Evolutionary conservation across 2,329 filamentous ascomycete genomes (phyloP).

Genomic region (Tolypocladium sp.): DNA sequence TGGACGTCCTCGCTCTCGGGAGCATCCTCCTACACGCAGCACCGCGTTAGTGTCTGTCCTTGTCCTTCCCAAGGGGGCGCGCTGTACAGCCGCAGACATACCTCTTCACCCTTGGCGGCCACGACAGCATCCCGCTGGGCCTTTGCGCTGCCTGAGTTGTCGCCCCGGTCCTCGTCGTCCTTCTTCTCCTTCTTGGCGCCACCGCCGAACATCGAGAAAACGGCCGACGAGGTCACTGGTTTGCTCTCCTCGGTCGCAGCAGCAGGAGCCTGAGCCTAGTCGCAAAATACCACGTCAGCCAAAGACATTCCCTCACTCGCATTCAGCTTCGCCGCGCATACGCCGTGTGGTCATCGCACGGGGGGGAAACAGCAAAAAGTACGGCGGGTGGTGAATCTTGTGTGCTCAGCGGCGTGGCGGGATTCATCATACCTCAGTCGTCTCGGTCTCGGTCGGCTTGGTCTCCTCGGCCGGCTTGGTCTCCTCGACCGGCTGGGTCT

Average conservation of each 20-base stretch:
- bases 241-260: constrained; percentile 10
- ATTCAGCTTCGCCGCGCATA: background rate
- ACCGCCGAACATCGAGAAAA: constrained; percentile 98
- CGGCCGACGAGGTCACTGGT: constrained; percentile 49
- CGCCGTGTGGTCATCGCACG: background rate
- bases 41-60: constrained; percentile 1
- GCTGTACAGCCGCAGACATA: constrained; percentile 19
- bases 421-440: constrained; percentile 16
- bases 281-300: background rate
- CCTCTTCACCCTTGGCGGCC: constrained; percentile 48
- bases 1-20: constrained; percentile 88
- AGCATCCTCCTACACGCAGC: constrained; percentile 52
- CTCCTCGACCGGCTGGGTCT: constrained; percentile 23
- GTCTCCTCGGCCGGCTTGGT: constrained; percentile 7
- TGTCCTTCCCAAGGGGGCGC: background rate
- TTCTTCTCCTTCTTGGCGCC: constrained; percentile 97
- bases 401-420: background rate
- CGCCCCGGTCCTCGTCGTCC: constrained; percentile 70
- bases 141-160: constrained; percentile 84
- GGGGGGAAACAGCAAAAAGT: background rate
- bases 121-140: constrained; percentile 58
- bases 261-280: constrained; percentile 4
- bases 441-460: constrained; percentile 14
- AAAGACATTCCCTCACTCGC: background rate
- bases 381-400: background rate